Evolutionary conservation across 2,329 filamentous ascomycete genomes (phyloP).

Genomic region (Sporothrix brunneoviolacea): DNA sequence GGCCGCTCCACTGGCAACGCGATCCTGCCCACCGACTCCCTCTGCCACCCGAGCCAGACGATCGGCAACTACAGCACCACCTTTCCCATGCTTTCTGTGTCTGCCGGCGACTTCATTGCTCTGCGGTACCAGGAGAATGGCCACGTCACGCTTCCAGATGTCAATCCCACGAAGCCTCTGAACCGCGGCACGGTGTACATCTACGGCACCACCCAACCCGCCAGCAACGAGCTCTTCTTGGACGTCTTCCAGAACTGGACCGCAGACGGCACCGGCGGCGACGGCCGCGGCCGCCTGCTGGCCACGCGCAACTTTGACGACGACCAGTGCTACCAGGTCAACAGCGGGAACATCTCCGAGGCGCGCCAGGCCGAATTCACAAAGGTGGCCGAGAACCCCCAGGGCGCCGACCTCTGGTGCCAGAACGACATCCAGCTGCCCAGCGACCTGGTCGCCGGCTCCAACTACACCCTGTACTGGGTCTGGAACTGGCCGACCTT

Average conservation of each 20-base stretch:
- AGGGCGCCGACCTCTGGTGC: conserved; percentile 62
- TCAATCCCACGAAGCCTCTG: conserved; percentile 50
- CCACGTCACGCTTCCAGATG: conserved; percentile 57
- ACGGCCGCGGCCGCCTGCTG: conserved; percentile 69
- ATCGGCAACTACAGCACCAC: conserved; percentile 48
- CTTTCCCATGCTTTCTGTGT: conserved; percentile 56
- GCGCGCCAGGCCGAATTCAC: conserved; percentile 52
- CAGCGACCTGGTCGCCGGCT: conserved; percentile 50
- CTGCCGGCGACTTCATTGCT: conserved; percentile 57
- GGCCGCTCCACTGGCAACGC: conserved; percentile 41
- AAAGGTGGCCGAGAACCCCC: conserved; percentile 41
- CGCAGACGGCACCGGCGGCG: conserved; percentile 69
- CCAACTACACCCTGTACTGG: conserved; percentile 82
- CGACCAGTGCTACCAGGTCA: conserved; percentile 79
- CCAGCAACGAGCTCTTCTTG: conserved; percentile 39
- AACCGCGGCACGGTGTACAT: conserved; percentile 68
- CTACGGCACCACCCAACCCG: conserved; percentile 61
- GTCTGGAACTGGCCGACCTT: conserved; percentile 87
- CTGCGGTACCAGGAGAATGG: conserved; percentile 69
- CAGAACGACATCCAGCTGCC: conserved; percentile 78
- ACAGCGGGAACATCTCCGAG: conserved; percentile 49
- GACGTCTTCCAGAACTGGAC: conserved; percentile 78
- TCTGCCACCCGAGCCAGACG: conserved; percentile 61
- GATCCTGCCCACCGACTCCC: conserved; percentile 43
- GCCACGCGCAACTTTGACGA: conserved; percentile 81